Evolutionary conservation across 768 basidiomycete species (phyloP), one percentile per base, ranked within the genome.

Genomic region (Phylloporus arenicola): DNA sequence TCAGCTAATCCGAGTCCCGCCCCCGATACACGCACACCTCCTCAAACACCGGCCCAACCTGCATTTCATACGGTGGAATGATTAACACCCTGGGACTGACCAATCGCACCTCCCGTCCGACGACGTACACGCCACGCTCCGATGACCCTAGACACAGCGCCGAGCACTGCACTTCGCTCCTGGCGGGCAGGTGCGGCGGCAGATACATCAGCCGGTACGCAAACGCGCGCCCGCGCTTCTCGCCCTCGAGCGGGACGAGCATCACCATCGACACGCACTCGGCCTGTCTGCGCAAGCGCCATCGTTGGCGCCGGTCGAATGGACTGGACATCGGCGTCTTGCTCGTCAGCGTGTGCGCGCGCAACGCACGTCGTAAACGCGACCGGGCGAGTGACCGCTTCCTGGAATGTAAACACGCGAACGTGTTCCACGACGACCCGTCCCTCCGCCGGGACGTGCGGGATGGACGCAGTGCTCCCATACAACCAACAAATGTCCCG

Each of bases 1-100:
- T 20, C 14, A 16, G 6, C 20, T 43, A 19, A 20, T 50, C 38
- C 24, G 33, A 6, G 34, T 48, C 43, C 41, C 43, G 13, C 19
- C 25, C 17, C 12, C 30, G 30, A 31, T 31, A 13, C 30, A 16
- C 22, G 42, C 16, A 27, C 19, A 16, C 31, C 41, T 35, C 53
- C 43, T 65, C 64, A 27, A 68, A 64, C 6, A 52, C 52, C 8
- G 64, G 66, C 6, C 64, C 66, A 14, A 56, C 19, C 40, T 68
- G 54, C 64, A 65, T 68, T 29, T 65, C 64, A 44, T 45, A 59
- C 16, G 66, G 66, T n/a, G 57, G 55, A 6, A 66, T 38, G n/a
- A 68, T 45, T 11, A 54, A 34, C n/a, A 65, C 30, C 1, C 51
- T 61, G 1, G 61, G 64, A 35, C 58, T 53, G 39, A 65, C 54